Conservation (phyloP, 768 basidiomycete species). For the Mrakia blollopis region DNA sequence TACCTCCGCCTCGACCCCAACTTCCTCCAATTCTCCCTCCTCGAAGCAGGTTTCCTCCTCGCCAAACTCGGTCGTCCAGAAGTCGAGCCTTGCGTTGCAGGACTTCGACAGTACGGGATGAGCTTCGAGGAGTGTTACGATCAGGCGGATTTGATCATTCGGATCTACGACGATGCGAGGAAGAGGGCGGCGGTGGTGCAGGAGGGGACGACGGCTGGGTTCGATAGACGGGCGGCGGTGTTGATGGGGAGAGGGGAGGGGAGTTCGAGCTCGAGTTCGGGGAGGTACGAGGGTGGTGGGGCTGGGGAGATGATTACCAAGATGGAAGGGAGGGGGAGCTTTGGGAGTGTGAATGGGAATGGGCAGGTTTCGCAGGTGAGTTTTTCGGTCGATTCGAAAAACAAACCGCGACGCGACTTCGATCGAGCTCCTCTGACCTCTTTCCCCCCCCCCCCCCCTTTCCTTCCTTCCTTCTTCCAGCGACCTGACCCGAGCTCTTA, state of each 20-base stretch:
- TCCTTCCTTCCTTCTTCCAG: too few species aligned
- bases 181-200: not conserved
- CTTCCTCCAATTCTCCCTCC: slow-evolving; percentile 80
- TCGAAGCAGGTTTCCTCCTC: slow-evolving; percentile 74
- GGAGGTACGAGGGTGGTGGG: too few species aligned
- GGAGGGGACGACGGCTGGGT: not conserved
- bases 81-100: slow-evolving; percentile 74
- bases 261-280: not conserved
- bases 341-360: not conserved
- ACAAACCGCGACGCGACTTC: not conserved
- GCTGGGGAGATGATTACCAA: not conserved
- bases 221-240: not conserved
- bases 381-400: not conserved
- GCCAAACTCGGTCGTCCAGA: slow-evolving; percentile 78
- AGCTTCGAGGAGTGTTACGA: slow-evolving; percentile 68
- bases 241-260: not conserved
- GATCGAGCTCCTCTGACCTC: not conserved
- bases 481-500: not conserved
- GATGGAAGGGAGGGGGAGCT: not conserved
- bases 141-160: slow-evolving; percentile 62
- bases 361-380: not conserved
- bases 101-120: slow-evolving; percentile 74
- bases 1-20: slow-evolving; percentile 61
- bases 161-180: slow-evolving; percentile 45
- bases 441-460: not conserved